Percentiles rank a stretch among this genome's conserved stretches.
Evolutionary conservation across 148 eudicot genomes (phyloP).

Genomic region (Pouteria glomerata): DNA sequence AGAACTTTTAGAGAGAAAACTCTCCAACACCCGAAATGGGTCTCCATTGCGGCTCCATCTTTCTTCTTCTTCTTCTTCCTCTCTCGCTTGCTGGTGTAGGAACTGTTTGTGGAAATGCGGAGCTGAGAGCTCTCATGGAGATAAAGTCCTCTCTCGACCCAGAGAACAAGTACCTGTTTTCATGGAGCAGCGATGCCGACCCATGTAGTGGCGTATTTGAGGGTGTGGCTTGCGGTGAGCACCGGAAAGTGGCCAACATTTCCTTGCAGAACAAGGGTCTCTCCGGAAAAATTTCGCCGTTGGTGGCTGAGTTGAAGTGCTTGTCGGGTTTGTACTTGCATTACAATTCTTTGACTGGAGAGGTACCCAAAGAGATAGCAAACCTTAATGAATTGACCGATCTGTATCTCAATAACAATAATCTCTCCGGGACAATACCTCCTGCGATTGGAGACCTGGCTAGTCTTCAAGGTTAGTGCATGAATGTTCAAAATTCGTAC

Average conservation of each 20-base stretch:
- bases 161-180: slow-evolving; percentile 39
- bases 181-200: slow-evolving; percentile 64
- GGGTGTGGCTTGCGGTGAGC: slow-evolving; percentile 79
- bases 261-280: slow-evolving; percentile 64
- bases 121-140: slow-evolving; percentile 68
- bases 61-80: neutral
- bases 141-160: slow-evolving; percentile 78
- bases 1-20: neutral
- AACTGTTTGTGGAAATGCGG: slow-evolving; percentile 39
- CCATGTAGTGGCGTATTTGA: slow-evolving; percentile 59
- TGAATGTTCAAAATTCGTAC: neutral
- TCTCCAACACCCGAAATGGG: neutral
- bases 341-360: slow-evolving; percentile 62
- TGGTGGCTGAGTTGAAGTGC: slow-evolving; percentile 61
- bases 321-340: slow-evolving; percentile 79
- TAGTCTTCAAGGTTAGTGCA: slow-evolving; percentile 74
- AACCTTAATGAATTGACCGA: slow-evolving; percentile 57
- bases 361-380: slow-evolving; percentile 61
- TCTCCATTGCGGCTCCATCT: no score
- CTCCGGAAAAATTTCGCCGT: slow-evolving; percentile 58
- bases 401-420: slow-evolving; percentile 74
- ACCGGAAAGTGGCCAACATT: slow-evolving; percentile 70
- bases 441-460: slow-evolving; percentile 52
- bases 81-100: slow-evolving; percentile 2
- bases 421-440: slow-evolving; percentile 60